Evolutionary conservation across 768 basidiomycete species (phyloP).

Genomic region (Macrolepiota fuliginosa): DNA sequence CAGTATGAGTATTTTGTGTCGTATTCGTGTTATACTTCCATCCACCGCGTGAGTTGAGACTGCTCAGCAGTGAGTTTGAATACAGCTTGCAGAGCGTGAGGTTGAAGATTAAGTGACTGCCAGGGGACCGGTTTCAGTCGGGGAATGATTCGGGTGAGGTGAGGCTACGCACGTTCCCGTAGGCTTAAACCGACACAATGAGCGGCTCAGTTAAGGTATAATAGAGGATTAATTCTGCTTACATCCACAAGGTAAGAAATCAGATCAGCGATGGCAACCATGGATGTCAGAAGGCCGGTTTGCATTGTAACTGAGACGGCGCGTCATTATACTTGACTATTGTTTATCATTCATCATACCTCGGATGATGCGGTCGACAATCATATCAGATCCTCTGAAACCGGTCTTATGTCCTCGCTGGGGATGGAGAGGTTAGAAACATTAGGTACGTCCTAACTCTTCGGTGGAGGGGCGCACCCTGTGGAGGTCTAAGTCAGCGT

Average conservation of each 20-base stretch:
- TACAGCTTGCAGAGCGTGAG: constrained; percentile 38
- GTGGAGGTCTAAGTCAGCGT: too few relatives aligned
- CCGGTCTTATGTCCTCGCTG: constrained; percentile 41
- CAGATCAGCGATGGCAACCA: constrained; percentile 31
- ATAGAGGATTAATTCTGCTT: constrained; percentile 5
- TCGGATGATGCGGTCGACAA: constrained; percentile 41
- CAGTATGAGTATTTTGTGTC: background rate
- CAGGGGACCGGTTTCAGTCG: background rate
- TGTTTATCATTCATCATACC: constrained; percentile 19
- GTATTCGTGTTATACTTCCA: constrained; percentile 20
- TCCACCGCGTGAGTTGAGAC: constrained; percentile 29
- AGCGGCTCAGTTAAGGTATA: background rate
- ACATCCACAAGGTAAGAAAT: constrained; percentile 27
- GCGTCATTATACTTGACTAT: background rate
- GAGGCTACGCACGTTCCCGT: constrained; percentile 2
- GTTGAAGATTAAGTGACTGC: constrained; percentile 36
- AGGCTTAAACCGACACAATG: background rate
- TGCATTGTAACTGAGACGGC: constrained; percentile 31
- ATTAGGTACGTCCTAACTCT: too few relatives aligned
- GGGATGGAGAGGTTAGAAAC: too few relatives aligned
- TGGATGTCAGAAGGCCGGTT: constrained; percentile 33
- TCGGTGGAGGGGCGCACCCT: too few relatives aligned
- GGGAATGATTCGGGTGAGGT: background rate
- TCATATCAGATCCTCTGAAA: constrained; percentile 36
- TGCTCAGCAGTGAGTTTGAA: constrained; percentile 39